phyloP scores from a whole-genome alignment of 2,329 filamentous ascomycete genomes.

The Sclerotinia trifoliorum region DNA sequence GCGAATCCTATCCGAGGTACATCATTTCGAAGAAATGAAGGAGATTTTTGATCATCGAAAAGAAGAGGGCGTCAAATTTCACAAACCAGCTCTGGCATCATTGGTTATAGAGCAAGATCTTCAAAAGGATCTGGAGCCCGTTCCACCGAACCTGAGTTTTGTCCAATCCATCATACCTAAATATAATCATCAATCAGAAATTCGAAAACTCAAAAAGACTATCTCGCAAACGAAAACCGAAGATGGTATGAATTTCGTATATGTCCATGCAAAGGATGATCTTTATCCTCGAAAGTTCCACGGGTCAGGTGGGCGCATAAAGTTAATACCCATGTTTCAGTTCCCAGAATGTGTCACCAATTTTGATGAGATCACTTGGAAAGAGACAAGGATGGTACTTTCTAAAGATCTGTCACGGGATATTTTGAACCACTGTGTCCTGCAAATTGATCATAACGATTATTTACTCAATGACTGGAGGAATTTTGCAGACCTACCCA shows the following conservation, averaged over 20 bases:
- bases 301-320: not conserved
- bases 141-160: not conserved
- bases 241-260: not conserved
- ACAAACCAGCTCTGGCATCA: not conserved
- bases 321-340: constrained; percentile 5
- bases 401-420: not conserved
- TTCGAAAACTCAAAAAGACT: not conserved
- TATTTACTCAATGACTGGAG: not conserved
- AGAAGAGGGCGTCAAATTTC: not conserved
- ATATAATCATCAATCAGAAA: not conserved
- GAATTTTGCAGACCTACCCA: not conserved
- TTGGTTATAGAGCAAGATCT: constrained; percentile 9
- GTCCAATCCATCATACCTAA: not conserved
- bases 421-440: constrained; percentile 8
- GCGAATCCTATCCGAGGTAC: not conserved
- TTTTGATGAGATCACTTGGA: not conserved
- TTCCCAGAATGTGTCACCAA: not conserved
- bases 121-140: not conserved
- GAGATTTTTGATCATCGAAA: not conserved
- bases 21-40: not conserved
- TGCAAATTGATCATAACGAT: constrained; percentile 5
- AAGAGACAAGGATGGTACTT: not conserved
- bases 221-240: not conserved
- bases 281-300: not conserved
- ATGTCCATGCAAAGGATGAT: not conserved